These are phyloP conservation scores for Clonostachys sp. DNA, from an alignment of 2,329 filamentous ascomycete genomes.

Conservation along the genomic window DNA sequence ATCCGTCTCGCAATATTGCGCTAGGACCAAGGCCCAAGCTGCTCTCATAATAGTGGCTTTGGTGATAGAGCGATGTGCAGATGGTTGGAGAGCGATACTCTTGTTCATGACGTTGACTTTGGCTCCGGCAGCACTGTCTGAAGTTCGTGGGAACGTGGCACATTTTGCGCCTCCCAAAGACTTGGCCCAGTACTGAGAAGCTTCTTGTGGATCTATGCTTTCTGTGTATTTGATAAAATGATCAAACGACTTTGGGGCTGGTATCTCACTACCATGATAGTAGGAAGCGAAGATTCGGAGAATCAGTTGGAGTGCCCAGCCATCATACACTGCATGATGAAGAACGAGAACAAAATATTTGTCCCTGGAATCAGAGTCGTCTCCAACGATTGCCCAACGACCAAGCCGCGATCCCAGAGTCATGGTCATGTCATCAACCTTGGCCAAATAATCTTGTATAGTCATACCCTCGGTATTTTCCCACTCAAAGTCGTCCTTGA, in stretches of 20 bases:
- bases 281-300: background rate
- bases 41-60: constrained; percentile 6
- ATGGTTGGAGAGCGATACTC: constrained; percentile 1
- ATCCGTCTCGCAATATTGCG: constrained; percentile 2
- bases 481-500: constrained; percentile 1
- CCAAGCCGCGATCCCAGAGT: constrained; percentile 5
- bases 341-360: constrained; percentile 7
- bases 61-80: background rate
- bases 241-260: background rate
- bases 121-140: background rate
- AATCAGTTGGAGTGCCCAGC: constrained; percentile 6
- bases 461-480: background rate
- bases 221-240: constrained; percentile 29
- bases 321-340: constrained; percentile 11
- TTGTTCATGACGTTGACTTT: background rate
- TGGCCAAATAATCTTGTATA: background rate
- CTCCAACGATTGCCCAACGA: constrained; percentile 4
- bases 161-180: constrained; percentile 4
- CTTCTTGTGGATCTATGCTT: constrained; percentile 12
- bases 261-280: background rate
- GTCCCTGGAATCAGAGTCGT: background rate
- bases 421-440: background rate
- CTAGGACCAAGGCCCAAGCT: constrained; percentile 9
- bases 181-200: constrained; percentile 3
- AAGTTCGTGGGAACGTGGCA: background rate